phyloP scores from a whole-genome alignment of 140 eudicot genomes.

The Anethum foeniculum region DNA sequence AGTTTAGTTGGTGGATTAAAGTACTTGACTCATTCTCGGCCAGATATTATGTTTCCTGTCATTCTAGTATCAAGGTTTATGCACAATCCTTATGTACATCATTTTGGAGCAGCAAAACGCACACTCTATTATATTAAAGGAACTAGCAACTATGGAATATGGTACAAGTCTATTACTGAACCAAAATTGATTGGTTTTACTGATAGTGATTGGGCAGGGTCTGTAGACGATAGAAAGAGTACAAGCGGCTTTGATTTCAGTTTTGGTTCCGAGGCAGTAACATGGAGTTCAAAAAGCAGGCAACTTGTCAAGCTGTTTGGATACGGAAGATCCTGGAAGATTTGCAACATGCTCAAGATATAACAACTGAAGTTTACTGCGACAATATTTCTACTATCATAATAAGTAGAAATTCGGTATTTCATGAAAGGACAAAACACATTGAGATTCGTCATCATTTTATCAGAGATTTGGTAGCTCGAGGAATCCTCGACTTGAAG shows the following conservation, averaged over 20 bases:
- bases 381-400: neutral
- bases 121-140: neutral
- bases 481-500: neutral
- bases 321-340: slow-evolving; percentile 2
- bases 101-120: neutral
- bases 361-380: slow-evolving; percentile 1
- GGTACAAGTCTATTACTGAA: neutral
- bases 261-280: too few species aligned
- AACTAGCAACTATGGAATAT: neutral
- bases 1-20: neutral
- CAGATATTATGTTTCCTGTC: neutral
- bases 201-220: neutral
- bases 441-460: slow-evolving; percentile 2
- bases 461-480: neutral
- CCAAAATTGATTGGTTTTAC: neutral
- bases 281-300: too few species aligned
- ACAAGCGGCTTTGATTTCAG: neutral
- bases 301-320: slow-evolving; percentile 8
- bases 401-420: neutral
- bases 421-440: neutral
- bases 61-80: neutral
- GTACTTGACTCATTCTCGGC: slow-evolving; percentile 1
- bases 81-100: neutral
- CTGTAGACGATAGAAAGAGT: too few species aligned
- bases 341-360: neutral